These are phyloP conservation scores for Amauroascus niger DNA, from an alignment of 2,329 filamentous ascomycete genomes.

Conservation along the genomic window DNA sequence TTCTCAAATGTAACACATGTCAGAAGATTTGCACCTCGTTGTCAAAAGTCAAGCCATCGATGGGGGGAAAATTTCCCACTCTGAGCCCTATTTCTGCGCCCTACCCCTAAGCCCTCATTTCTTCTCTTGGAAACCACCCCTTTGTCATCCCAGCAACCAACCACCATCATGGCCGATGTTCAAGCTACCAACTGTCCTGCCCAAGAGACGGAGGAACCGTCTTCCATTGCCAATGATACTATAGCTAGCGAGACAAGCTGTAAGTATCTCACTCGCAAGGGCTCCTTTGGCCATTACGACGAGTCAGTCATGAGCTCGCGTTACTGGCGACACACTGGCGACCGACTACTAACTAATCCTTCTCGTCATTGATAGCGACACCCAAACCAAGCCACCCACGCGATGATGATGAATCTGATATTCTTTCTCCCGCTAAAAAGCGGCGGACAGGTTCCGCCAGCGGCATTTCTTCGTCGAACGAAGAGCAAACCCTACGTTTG, in stretches of 20 bases:
- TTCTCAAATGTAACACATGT: neutral
- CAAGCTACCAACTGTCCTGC: neutral
- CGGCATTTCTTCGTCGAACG: conserved; percentile 8
- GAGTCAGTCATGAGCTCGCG: too few relatives aligned
- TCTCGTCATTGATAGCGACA: conserved; percentile 14
- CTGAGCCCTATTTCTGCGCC: conserved; percentile 38
- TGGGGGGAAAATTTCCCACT: conserved; percentile 9
- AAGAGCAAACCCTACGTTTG: neutral
- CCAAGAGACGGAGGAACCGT: neutral
- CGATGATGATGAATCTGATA: conserved; percentile 26
- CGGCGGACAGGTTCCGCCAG: conserved; percentile 29
- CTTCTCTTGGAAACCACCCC: conserved; percentile 35
- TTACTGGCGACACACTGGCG: neutral
- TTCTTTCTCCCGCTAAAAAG: conserved; percentile 32
- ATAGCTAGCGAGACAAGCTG: neutral
- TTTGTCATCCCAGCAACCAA: conserved; percentile 10
- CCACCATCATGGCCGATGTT: conserved; percentile 1
- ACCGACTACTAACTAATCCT: neutral
- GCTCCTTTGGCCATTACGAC: neutral
- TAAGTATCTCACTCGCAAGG: neutral
- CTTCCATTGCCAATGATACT: neutral
- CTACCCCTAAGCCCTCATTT: conserved; percentile 43
- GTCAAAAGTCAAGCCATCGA: neutral
- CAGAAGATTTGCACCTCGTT: neutral
- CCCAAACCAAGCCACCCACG: conserved; percentile 25